A percentile compares a stretch with the other conserved stretches of the same genome.
These are phyloP conservation scores for Magnusiomyces paraingens DNA, from an alignment of 1,139 yeast genomes.

Conservation along the genomic window DNA sequence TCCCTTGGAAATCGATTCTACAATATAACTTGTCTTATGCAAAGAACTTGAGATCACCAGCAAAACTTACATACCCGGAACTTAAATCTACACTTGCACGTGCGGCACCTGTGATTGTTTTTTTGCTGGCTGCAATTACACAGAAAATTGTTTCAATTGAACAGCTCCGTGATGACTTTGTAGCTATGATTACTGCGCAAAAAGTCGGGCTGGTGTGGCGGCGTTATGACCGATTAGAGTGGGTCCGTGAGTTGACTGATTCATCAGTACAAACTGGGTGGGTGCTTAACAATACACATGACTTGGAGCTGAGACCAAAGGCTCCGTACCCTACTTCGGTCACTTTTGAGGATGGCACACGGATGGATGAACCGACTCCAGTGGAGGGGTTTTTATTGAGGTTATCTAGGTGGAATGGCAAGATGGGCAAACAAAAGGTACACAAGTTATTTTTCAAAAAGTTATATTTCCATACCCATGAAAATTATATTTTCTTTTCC, in stretches of 20 bases:
- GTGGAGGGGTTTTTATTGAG: slow-evolving; percentile 71
- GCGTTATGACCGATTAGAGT: slow-evolving; percentile 67
- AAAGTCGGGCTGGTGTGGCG: slow-evolving; percentile 55
- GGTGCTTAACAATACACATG: slow-evolving; percentile 41
- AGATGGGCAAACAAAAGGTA: slow-evolving; percentile 17
- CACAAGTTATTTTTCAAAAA: slow-evolving; percentile 44
- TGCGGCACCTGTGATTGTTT: slow-evolving; percentile 23
- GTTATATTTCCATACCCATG: slow-evolving; percentile 58
- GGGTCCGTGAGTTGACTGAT: slow-evolving; percentile 55
- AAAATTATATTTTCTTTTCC: slow-evolving; percentile 54
- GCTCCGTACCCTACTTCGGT: slow-evolving; percentile 40
- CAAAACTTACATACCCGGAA: slow-evolving; percentile 18
- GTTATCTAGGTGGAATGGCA: slow-evolving; percentile 50
- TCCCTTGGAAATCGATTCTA: slow-evolving; percentile 3
- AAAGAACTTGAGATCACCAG: slow-evolving; percentile 10
- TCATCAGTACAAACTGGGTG: slow-evolving; percentile 42
- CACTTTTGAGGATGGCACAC: slow-evolving; percentile 19
- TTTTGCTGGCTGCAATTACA: slow-evolving; percentile 29
- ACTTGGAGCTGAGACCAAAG: slow-evolving; percentile 54
- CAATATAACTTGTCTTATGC: not conserved
- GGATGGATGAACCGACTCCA: slow-evolving; percentile 51
- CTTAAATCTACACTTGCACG: slow-evolving; percentile 17
- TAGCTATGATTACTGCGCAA: slow-evolving; percentile 28
- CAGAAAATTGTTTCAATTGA: slow-evolving; percentile 26
- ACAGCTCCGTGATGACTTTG: slow-evolving; percentile 18